These are phyloP conservation scores for Senna siamea DNA, from an alignment of 306 rosid species.

Conservation along the genomic window DNA sequence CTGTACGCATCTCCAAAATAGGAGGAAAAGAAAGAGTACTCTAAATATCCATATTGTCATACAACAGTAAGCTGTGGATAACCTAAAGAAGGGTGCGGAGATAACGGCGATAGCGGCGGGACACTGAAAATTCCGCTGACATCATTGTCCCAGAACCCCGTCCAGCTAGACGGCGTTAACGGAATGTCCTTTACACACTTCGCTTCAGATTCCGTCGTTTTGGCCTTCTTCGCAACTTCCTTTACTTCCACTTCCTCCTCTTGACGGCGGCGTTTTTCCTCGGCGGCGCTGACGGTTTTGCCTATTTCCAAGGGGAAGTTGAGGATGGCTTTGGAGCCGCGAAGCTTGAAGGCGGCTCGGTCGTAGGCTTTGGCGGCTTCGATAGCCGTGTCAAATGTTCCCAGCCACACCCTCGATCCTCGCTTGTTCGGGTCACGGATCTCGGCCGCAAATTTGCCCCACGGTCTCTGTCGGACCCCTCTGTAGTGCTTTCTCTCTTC, in stretches of 20 bases:
- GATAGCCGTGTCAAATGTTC: conserved; percentile 78
- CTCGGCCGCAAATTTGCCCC: conserved; percentile 94
- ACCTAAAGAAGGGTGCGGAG: conserved; percentile 65
- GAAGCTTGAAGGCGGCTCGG: conserved; percentile 74
- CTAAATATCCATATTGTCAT: conserved; percentile 33
- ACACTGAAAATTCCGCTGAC: conserved; percentile 58
- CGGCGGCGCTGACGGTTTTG: not conserved
- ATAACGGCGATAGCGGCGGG: conserved; percentile 86
- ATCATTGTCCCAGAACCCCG: conserved; percentile 65
- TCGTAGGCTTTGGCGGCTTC: conserved; percentile 92
- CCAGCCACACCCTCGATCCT: conserved; percentile 85
- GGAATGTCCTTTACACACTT: conserved; percentile 50
- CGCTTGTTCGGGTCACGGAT: conserved; percentile 80
- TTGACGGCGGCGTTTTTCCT: conserved; percentile 54
- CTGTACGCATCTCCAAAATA: not conserved
- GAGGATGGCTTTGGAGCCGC: conserved; percentile 84
- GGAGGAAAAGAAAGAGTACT: not conserved
- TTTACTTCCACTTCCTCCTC: conserved; percentile 38
- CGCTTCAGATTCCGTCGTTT: conserved; percentile 33
- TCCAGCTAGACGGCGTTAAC: conserved; percentile 85
- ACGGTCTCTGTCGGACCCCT: conserved; percentile 79
- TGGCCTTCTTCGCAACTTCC: conserved; percentile 59
- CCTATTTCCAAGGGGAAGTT: conserved; percentile 75
- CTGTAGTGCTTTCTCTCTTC: conserved; percentile 57
- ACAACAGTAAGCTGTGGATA: conserved; percentile 66